Conservation (phyloP, 2,329 filamentous ascomycete genomes). For the Exophiala viscosa region DNA sequence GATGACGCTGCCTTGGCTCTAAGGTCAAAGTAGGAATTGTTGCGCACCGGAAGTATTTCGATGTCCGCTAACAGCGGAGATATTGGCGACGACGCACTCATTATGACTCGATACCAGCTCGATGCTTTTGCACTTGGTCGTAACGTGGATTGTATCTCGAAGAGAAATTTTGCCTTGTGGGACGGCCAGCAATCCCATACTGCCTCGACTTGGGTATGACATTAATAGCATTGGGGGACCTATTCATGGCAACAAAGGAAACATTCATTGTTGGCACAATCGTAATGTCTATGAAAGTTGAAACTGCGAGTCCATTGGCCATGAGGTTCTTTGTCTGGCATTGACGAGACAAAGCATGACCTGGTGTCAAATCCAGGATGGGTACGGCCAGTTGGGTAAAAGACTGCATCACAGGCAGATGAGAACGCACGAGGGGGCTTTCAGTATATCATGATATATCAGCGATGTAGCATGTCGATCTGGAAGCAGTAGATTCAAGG, state of each 20-base stretch:
- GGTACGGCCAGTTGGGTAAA: too few species aligned
- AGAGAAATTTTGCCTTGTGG: not conserved
- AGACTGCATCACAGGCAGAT: too few species aligned
- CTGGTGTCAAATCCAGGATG: too few species aligned
- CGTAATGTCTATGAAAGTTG: not conserved
- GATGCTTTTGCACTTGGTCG: not conserved
- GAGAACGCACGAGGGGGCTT: too few species aligned
- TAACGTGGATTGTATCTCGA: not conserved
- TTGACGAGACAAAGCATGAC: not conserved
- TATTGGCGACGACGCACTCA: slow-evolving; percentile 2
- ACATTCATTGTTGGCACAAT: not conserved
- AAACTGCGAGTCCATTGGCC: too few species aligned
- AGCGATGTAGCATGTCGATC: too few species aligned
- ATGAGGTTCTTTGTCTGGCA: too few species aligned
- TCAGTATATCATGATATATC: too few species aligned
- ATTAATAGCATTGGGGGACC: not conserved
- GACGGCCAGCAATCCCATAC: too few species aligned
- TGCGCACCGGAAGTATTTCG: not conserved
- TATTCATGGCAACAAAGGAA: not conserved
- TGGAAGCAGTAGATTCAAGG: too few species aligned
- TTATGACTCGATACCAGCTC: not conserved
- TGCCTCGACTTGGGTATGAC: not conserved
- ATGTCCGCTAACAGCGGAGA: slow-evolving; percentile 3
- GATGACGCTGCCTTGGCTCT: not conserved
- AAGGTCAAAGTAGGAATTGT: slow-evolving; percentile 1